phyloP scores from a whole-genome alignment of 805 yeast species.

The Metschnikowia similis region DNA sequence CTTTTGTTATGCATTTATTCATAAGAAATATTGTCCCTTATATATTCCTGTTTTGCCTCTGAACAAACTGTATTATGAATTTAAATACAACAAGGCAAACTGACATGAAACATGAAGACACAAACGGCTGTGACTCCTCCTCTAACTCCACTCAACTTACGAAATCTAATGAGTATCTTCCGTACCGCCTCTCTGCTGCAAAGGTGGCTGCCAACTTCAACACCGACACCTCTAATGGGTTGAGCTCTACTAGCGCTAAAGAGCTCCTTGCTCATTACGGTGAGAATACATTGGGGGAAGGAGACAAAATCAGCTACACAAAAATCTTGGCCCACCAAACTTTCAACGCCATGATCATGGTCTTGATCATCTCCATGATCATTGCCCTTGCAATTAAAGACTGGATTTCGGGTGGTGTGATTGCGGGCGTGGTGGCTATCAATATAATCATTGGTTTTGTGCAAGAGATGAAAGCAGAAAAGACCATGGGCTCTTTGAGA shows the following conservation, averaged over 20 bases:
- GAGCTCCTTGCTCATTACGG: conserved; percentile 40
- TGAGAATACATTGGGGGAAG: conserved; percentile 58
- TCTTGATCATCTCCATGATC: conserved; percentile 62
- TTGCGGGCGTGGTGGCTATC: conserved; percentile 59
- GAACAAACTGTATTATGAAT: background rate
- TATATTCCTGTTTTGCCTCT: background rate
- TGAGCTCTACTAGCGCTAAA: conserved; percentile 25
- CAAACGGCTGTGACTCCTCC: conserved; percentile 7
- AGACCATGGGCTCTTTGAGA: conserved; percentile 71
- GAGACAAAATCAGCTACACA: conserved; percentile 47
- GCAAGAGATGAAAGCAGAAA: conserved; percentile 72
- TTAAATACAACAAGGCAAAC: background rate
- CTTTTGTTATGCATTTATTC: background rate
- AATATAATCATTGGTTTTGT: conserved; percentile 64
- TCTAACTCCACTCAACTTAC: conserved; percentile 10
- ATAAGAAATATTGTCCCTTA: background rate
- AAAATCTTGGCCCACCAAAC: conserved; percentile 61
- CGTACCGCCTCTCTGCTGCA: conserved; percentile 31
- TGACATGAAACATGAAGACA: background rate
- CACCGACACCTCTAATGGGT: conserved; percentile 48
- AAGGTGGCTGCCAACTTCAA: conserved; percentile 35
- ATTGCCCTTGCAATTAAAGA: conserved; percentile 70
- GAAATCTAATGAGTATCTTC: conserved; percentile 12
- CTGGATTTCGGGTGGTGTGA: conserved; percentile 82
- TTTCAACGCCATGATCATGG: conserved; percentile 76